phyloP scores from a whole-genome alignment of 2,329 filamentous ascomycete genomes.

The Aspergillus ibericus region DNA sequence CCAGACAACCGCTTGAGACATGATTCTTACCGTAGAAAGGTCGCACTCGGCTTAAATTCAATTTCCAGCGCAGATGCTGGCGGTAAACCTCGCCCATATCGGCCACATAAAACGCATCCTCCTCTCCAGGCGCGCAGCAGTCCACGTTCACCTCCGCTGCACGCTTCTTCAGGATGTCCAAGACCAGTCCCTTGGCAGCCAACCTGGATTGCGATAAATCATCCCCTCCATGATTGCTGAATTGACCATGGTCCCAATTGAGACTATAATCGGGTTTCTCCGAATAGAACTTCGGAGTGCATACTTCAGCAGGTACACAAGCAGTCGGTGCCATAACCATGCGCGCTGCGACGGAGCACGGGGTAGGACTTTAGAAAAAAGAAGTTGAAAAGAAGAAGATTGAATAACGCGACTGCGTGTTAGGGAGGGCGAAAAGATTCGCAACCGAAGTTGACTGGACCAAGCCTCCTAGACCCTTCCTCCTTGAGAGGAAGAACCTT shows the following conservation, averaged over 20 bases:
- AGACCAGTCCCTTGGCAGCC: constrained; percentile 76
- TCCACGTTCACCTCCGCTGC: constrained; percentile 84
- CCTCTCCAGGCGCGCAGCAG: constrained; percentile 84
- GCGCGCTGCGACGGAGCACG: constrained; percentile 36
- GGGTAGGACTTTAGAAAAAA: constrained; percentile 19
- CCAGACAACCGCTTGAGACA: no score
- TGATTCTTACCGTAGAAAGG: constrained; percentile 88
- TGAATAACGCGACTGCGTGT: constrained; percentile 50
- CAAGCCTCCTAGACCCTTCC: constrained; percentile 99
- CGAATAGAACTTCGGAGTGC: constrained; percentile 32
- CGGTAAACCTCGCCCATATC: constrained; percentile 98
- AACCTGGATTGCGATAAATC: constrained; percentile 44
- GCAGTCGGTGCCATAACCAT: constrained; percentile 73
- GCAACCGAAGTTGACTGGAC: constrained; percentile 86
- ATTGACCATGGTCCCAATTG: constrained; percentile 28
- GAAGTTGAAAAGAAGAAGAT: constrained; percentile 18
- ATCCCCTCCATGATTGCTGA: constrained; percentile 48
- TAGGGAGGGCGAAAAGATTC: constrained; percentile 96
- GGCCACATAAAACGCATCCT: constrained; percentile 97
- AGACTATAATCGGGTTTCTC: constrained; percentile 35
- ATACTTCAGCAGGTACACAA: constrained; percentile 53
- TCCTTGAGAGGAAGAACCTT: constrained; percentile 98
- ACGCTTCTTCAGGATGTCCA: constrained; percentile 80
- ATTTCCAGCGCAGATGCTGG: constrained; percentile 98
- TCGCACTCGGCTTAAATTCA: constrained; percentile 85